These are phyloP conservation scores for Strigomonas culicis DNA, from an alignment of 208 protist genomes.

Conservation along the genomic window DNA sequence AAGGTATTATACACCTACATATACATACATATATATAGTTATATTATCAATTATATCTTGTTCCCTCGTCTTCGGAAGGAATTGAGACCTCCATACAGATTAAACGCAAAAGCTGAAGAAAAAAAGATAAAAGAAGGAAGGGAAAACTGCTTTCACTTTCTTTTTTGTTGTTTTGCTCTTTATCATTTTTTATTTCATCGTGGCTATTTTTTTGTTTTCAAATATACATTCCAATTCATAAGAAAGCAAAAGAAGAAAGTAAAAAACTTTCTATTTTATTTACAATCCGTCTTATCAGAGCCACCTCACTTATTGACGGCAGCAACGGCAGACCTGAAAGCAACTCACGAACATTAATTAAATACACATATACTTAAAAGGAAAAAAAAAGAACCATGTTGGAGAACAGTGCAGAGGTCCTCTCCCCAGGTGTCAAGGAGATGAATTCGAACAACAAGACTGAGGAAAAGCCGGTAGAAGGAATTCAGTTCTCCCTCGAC, in stretches of 20 bases:
- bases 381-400: no score
- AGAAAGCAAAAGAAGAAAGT: no score
- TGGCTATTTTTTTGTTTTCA: no score
- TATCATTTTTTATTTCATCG: not conserved
- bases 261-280: no score
- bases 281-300: no score
- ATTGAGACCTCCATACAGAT: not conserved
- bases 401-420: no score
- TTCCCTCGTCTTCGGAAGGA: not conserved
- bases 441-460: not conserved
- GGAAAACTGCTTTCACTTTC: not conserved
- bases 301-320: no score
- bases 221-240: no score
- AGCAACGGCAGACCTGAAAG: no score
- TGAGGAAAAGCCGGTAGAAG: slow-evolving; percentile 13
- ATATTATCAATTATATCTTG: not conserved
- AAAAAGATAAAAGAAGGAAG: not conserved
- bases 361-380: no score
- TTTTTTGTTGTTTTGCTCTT: not conserved
- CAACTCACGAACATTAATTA: no score
- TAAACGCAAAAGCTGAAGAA: not conserved
- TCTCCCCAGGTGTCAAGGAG: no score
- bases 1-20: not conserved
- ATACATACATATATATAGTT: not conserved
- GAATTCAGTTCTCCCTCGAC: slow-evolving; percentile 44